A percentile compares a stretch with the other conserved stretches of the same genome.
Conservation (phyloP, 805 yeast genomes). For the Starmera amethionina region DNA sequence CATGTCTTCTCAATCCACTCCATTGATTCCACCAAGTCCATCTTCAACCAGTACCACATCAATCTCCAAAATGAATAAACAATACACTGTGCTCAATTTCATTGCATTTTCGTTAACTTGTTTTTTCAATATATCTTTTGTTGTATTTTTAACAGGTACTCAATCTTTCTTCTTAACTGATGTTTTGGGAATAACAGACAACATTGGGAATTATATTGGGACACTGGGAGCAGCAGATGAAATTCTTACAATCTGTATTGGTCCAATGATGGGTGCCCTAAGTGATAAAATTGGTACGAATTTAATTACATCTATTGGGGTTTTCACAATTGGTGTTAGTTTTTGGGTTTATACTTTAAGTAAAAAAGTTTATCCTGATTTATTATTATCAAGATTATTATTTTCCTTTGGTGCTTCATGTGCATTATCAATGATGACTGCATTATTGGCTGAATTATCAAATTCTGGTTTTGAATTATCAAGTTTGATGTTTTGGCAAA, state of each 20-base stretch:
- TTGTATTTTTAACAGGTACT: conserved; percentile 32
- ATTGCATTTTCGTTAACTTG: conserved; percentile 27
- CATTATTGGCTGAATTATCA: conserved; percentile 46
- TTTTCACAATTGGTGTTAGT: conserved; percentile 35
- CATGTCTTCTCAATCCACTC: too few species aligned
- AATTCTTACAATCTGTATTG: conserved; percentile 36
- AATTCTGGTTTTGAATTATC: conserved; percentile 30
- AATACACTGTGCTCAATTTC: conserved; percentile 18
- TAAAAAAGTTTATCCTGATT: conserved; percentile 34
- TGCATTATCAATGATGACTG: conserved; percentile 49
- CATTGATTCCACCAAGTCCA: too few species aligned
- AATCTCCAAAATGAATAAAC: background rate
- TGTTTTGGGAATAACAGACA: conserved; percentile 20
- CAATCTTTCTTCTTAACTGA: conserved; percentile 35
- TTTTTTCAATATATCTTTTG: conserved; percentile 29
- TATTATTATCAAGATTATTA: conserved; percentile 39
- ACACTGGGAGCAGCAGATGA: conserved; percentile 51
- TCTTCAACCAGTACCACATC: too few species aligned
- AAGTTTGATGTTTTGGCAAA: conserved; percentile 9
- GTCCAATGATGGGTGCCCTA: conserved; percentile 57
- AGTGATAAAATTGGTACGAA: conserved; percentile 57
- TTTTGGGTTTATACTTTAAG: conserved; percentile 41
- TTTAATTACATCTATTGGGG: conserved; percentile 38
- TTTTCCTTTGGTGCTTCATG: conserved; percentile 54
- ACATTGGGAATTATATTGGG: conserved; percentile 37